Conservation (phyloP, 2,329 filamentous ascomycete genomes). For the Alternaria rosae region DNA sequence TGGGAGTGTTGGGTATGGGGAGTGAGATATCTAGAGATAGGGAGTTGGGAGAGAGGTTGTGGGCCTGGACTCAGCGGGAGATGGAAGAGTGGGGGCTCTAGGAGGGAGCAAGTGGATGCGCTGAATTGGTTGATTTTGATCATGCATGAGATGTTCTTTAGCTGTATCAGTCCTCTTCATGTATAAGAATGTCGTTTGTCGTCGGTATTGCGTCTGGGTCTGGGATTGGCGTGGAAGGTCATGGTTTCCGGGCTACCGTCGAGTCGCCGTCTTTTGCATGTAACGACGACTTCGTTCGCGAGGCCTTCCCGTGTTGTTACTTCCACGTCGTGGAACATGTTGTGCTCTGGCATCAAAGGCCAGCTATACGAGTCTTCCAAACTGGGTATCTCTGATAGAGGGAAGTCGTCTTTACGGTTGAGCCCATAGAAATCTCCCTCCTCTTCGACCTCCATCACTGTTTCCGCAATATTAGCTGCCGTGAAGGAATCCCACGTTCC, state of each 20-base stretch:
- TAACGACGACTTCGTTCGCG: slow-evolving; percentile 1
- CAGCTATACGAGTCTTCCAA: not conserved
- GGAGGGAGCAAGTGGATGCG: not conserved
- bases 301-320: not conserved
- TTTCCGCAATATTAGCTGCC: slow-evolving; percentile 7
- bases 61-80: not conserved
- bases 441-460: slow-evolving; percentile 14
- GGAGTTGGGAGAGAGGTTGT: fast-evolving
- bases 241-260: not conserved
- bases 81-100: not conserved
- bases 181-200: not conserved
- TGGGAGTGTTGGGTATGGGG: not conserved
- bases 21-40: not conserved
- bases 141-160: not conserved
- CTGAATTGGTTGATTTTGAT: not conserved
- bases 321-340: slow-evolving; percentile 5
- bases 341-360: not conserved
- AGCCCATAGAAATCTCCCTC: not conserved
- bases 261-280: not conserved
- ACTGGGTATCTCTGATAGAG: not conserved
- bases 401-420: not conserved
- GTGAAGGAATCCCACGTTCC: slow-evolving; percentile 52
- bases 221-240: not conserved
- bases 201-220: not conserved
- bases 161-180: not conserved